Evolutionary conservation across 306 rosid species (phyloP).

Genomic region (Dalbergia cochinchinensis): DNA sequence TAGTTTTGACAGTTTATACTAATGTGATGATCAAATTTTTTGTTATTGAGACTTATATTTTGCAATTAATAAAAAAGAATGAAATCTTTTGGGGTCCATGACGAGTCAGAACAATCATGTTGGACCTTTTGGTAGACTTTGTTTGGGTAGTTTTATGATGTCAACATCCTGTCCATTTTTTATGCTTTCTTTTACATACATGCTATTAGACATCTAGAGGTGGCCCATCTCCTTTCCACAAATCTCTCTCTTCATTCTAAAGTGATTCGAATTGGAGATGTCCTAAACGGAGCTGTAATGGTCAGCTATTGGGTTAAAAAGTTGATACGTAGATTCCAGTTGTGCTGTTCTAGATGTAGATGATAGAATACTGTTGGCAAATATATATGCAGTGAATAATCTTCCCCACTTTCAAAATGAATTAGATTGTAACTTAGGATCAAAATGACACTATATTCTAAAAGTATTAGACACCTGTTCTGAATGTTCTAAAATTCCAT

Average conservation of each 20-base stretch:
- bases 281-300: constrained; percentile 14
- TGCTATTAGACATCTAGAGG: constrained; percentile 6
- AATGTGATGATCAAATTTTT: constrained; percentile 15
- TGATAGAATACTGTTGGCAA: constrained; percentile 23
- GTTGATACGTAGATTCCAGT: constrained; percentile 3
- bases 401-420: not conserved
- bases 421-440: constrained; percentile 2
- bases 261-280: not conserved
- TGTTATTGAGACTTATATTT: not conserved
- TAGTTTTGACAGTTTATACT: constrained; percentile 1
- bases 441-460: not conserved
- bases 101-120: not conserved
- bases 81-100: constrained; percentile 6
- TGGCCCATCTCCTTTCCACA: not conserved
- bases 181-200: not conserved
- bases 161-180: not conserved
- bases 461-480: not conserved
- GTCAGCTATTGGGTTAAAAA: constrained; percentile 16
- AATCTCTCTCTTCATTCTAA: constrained; percentile 3
- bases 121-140: constrained; percentile 5
- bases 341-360: constrained; percentile 21
- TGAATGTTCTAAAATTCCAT: constrained; percentile 7
- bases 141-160: constrained; percentile 7
- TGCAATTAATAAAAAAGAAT: not conserved
- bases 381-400: not conserved